Evolutionary conservation across 2,329 filamentous ascomycete genomes (phyloP).

Genomic region (Fusarium nanum): DNA sequence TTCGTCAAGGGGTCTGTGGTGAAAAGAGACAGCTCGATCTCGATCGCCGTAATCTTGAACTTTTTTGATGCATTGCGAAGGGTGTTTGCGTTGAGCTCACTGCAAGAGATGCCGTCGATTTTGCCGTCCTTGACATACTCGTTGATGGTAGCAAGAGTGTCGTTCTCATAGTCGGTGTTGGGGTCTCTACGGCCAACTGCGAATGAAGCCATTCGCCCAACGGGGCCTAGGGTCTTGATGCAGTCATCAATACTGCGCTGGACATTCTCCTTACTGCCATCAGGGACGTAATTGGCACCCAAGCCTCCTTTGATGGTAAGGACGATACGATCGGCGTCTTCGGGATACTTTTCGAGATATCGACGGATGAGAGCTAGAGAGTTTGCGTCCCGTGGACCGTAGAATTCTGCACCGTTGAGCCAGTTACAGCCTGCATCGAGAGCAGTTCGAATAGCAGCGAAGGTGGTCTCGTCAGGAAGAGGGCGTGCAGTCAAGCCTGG

Average conservation of each 20-base stretch:
- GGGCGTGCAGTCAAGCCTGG: conserved; percentile 38
- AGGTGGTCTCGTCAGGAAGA: conserved; percentile 53
- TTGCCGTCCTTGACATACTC: conserved; percentile 60
- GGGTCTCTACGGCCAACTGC: conserved; percentile 67
- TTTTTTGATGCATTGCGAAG: conserved; percentile 58
- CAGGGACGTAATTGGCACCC: conserved; percentile 52
- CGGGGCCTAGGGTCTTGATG: conserved; percentile 53
- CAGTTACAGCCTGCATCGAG: conserved; percentile 56
- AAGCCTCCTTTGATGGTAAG: conserved; percentile 70
- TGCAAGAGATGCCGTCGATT: conserved; percentile 60
- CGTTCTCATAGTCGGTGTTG: conserved; percentile 59
- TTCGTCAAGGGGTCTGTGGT: conserved; percentile 58
- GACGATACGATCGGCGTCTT: conserved; percentile 69
- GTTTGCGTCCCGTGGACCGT: conserved; percentile 66
- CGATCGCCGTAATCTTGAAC: conserved; percentile 58
- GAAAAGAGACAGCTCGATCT: conserved; percentile 63
- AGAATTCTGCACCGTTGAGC: conserved; percentile 72
- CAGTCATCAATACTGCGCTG: conserved; percentile 67
- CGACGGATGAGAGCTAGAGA: conserved; percentile 66
- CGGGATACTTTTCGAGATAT: conserved; percentile 70
- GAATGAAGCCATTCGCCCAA: conserved; percentile 67
- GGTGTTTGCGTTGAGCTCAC: conserved; percentile 59
- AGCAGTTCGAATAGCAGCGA: conserved; percentile 65
- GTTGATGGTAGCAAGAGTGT: conserved; percentile 56
- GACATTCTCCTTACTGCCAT: conserved; percentile 64